Evolutionary conservation across 78 protist species (phyloP), one percentile per base, ranked within the genome.

Genomic region (Capsaspora owczarzaki): DNA sequence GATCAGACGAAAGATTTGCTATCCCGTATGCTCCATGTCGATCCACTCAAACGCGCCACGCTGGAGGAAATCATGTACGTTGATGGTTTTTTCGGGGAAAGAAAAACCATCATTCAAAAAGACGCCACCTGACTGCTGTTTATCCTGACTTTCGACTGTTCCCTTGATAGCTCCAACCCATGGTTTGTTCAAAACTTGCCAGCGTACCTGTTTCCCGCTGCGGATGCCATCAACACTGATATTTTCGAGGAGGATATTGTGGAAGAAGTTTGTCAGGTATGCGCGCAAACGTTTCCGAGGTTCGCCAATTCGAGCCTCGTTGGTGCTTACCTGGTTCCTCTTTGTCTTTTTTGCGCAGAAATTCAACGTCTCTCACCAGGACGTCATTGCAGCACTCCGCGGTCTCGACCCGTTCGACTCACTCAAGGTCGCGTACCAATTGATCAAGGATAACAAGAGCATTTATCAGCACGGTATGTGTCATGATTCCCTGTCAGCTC

Each of bases 1-100:
- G 78, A 85, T 35, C 85, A 71, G 37, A 82, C 94, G 51, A 71
- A 84, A 53, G 98, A 93, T 46, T 80, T 98, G 35, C 92, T 98
- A 25, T n/a, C 47, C n/a, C 51, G 77, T 51, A 92, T 97, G 97
- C 92, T 98, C 33, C 82, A 85, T 10, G 98, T 95, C 23, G 97
- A 98, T 33, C 99, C 99, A 20, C 80, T 95, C 41, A 78, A 82
- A 74, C 79, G 99, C n/a, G 85, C 92, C 71, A 91, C 98, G 37
- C 89, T 97, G 35, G 68, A 74, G 33, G 93, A 96, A 47, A 93
- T 96, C 84, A 60, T 43, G 84, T 68, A 44, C 5, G 82, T 19
- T 41, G 25, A 1, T 12, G 20, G 70, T 78, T 3, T 49, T 1
- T 44, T 43, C 23, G 37, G 12, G 40, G 53, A 3, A 6, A 42